Evolutionary conservation across 352 stramenopile genomes (phyloP).

Genomic region (Globisporangium apiculatum): DNA sequence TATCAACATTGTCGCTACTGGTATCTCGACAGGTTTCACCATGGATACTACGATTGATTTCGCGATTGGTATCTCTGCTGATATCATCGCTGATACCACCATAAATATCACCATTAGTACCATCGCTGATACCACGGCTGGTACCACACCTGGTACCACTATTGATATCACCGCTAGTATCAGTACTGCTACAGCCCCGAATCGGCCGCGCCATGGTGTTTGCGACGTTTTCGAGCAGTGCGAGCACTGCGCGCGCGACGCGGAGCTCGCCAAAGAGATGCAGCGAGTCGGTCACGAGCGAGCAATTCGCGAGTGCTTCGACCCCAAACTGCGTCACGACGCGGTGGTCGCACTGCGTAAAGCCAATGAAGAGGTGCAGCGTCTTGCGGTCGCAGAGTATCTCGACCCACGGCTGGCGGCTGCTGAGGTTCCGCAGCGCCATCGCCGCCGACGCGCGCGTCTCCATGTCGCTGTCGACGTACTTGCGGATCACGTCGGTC

Average conservation of each 20-base stretch:
- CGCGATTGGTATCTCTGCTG: too few species aligned
- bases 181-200: too few species aligned
- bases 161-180: background rate
- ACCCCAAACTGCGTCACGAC: constrained; percentile 58
- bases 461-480: constrained; percentile 63
- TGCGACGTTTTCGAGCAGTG: constrained; percentile 29
- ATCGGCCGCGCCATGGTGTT: too few species aligned
- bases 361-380: constrained; percentile 47
- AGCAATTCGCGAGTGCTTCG: constrained; percentile 71
- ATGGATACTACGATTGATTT: too few species aligned
- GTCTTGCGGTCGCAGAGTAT: constrained; percentile 74
- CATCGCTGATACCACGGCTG: too few species aligned
- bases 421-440: constrained; percentile 69
- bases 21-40: background rate
- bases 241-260: constrained; percentile 39
- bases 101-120: too few species aligned
- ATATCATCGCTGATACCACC: too few species aligned
- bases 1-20: background rate
- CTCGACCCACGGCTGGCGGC: constrained; percentile 64
- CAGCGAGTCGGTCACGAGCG: constrained; percentile 59
- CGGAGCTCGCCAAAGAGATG: constrained; percentile 68
- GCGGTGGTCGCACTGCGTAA: constrained; percentile 42
- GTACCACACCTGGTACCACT: too few species aligned
- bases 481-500: constrained; percentile 57
- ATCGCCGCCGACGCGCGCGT: constrained; percentile 63